These are phyloP conservation scores for Fistulifera pelliculosa DNA, from an alignment of 108 stramenopile genomes.

Conservation along the genomic window DNA sequence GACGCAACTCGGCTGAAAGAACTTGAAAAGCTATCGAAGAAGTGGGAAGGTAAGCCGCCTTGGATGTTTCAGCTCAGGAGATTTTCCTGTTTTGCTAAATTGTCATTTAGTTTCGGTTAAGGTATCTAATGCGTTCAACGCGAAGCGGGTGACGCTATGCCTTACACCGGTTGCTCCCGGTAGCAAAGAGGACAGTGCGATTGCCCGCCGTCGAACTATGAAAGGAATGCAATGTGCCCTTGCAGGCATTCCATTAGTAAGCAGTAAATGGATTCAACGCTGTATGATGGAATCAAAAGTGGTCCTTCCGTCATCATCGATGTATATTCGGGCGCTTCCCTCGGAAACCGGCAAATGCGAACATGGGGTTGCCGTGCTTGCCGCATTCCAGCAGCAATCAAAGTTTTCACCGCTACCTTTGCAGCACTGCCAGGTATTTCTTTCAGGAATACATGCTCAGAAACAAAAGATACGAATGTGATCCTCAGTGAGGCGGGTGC, in stretches of 20 bases:
- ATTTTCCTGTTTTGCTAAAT: neutral
- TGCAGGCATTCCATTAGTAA: slow-evolving; percentile 64
- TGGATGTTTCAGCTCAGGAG: neutral
- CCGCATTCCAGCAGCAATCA: slow-evolving; percentile 19
- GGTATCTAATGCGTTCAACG: slow-evolving; percentile 36
- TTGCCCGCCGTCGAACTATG: slow-evolving; percentile 44
- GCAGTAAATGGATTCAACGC: slow-evolving; percentile 46
- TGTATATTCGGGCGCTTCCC: slow-evolving; percentile 38
- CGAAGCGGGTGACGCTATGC: slow-evolving; percentile 53
- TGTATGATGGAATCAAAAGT: slow-evolving; percentile 23
- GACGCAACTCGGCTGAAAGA: slow-evolving; percentile 35
- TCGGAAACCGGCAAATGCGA: slow-evolving; percentile 13
- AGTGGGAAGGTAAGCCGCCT: slow-evolving; percentile 25
- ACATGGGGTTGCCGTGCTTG: slow-evolving; percentile 48
- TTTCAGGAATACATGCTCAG: slow-evolving; percentile 37
- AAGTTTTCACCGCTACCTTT: slow-evolving; percentile 6
- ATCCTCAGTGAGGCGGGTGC: slow-evolving; percentile 59
- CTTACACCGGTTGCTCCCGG: slow-evolving; percentile 30
- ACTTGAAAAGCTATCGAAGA: slow-evolving; percentile 28
- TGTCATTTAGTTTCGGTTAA: slow-evolving; percentile 22
- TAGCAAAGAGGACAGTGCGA: slow-evolving; percentile 18
- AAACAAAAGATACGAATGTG: slow-evolving; percentile 35
- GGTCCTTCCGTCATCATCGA: slow-evolving; percentile 7
- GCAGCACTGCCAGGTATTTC: slow-evolving; percentile 21
- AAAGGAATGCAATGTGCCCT: slow-evolving; percentile 72